phyloP scores from a whole-genome alignment of 2,329 filamentous ascomycete species.

The Penicillium vulpinum region DNA sequence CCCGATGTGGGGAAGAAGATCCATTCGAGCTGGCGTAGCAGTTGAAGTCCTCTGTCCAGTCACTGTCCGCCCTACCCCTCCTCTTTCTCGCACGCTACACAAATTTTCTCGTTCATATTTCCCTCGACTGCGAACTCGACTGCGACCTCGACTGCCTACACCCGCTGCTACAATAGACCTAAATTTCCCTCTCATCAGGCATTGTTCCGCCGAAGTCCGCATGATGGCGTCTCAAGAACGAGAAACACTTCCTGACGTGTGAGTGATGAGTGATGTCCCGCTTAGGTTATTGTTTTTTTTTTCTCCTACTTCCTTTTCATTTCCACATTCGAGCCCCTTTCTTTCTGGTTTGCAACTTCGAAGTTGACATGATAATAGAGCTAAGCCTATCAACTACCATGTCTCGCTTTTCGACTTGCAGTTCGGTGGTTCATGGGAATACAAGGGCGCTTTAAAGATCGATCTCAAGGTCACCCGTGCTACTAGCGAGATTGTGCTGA shows the following conservation, averaged over 20 bases:
- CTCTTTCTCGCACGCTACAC: slow-evolving; percentile 18
- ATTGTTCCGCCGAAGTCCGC: slow-evolving; percentile 45
- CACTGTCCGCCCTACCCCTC: slow-evolving; percentile 30
- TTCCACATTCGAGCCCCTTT: neutral
- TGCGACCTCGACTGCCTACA: slow-evolving; percentile 14
- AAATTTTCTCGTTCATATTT: slow-evolving; percentile 20
- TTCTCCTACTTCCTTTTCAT: neutral
- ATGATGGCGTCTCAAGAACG: slow-evolving; percentile 47
- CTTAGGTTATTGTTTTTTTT: neutral
- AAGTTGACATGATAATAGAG: slow-evolving; percentile 44
- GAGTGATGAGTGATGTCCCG: slow-evolving; percentile 35
- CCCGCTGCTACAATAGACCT: slow-evolving; percentile 17
- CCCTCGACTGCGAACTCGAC: slow-evolving; percentile 12
- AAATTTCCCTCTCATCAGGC: slow-evolving; percentile 26
- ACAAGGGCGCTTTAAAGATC: slow-evolving; percentile 83
- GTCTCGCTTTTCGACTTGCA: slow-evolving; percentile 80
- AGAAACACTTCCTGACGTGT: slow-evolving; percentile 49
- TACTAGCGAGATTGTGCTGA: slow-evolving; percentile 77
- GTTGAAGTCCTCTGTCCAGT: slow-evolving; percentile 26
- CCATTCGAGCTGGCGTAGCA: slow-evolving; percentile 31
- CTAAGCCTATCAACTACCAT: slow-evolving; percentile 83
- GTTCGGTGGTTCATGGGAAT: slow-evolving; percentile 69
- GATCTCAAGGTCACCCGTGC: slow-evolving; percentile 69
- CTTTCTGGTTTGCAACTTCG: neutral
- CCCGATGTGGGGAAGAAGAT: slow-evolving; percentile 40